phyloP scores from a whole-genome alignment of 768 basidiomycete genomes.

The Tricholoma saponaceum region DNA sequence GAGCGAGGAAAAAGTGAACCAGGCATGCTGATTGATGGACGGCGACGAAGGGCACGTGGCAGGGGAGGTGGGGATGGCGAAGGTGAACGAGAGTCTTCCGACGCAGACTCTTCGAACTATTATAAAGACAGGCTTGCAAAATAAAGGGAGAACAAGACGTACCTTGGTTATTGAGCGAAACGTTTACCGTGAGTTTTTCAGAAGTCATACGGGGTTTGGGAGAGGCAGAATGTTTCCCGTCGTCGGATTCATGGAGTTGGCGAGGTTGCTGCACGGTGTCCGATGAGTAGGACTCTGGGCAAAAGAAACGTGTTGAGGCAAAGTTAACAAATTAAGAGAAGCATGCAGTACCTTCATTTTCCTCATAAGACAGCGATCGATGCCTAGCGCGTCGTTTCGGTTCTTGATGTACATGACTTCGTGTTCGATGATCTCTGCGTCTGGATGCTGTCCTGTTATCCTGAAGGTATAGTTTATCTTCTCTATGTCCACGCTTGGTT shows the following conservation, averaged over 20 bases:
- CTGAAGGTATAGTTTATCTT: neutral
- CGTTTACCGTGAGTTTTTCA: neutral
- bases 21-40: constrained; percentile 65
- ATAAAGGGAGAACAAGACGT: neutral
- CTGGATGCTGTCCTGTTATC: neutral
- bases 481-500: neutral
- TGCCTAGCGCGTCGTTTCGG: constrained; percentile 7
- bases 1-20: constrained; percentile 76
- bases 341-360: constrained; percentile 1
- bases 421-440: neutral
- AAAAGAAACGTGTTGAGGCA: neutral
- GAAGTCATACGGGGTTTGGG: neutral
- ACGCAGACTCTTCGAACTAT: constrained; percentile 13
- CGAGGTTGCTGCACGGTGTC: neutral
- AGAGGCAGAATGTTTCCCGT: neutral
- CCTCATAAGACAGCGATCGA: constrained; percentile 1
- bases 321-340: neutral
- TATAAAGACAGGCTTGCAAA: neutral
- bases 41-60: constrained; percentile 30
- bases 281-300: neutral
- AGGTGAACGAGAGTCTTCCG: constrained; percentile 21
- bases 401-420: neutral
- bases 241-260: neutral
- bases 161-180: neutral
- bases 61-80: constrained; percentile 31